These are phyloP conservation scores for Metschnikowia baotianmanensis DNA, from an alignment of 805 yeast species.

Conservation along the genomic window DNA sequence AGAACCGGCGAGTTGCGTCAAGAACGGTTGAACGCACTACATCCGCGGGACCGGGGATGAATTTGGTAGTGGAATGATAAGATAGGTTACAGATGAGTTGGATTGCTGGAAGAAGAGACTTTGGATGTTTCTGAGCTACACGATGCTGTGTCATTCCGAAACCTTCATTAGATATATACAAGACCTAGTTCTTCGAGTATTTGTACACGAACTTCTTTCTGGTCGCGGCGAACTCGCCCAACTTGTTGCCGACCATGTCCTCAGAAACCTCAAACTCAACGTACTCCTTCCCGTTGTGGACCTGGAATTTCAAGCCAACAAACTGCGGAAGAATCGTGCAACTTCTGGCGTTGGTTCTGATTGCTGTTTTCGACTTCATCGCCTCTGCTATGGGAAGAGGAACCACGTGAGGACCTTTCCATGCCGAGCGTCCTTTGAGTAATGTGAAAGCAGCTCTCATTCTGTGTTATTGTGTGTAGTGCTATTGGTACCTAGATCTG, in stretches of 20 bases:
- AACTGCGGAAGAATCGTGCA: slow-evolving; percentile 95
- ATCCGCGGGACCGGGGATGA: slow-evolving; percentile 26
- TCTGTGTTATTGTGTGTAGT: neutral
- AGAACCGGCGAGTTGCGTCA: slow-evolving; percentile 82
- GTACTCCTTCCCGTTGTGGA: slow-evolving; percentile 94
- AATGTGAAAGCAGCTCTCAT: slow-evolving; percentile 37
- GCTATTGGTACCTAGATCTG: neutral
- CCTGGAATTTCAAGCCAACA: slow-evolving; percentile 90
- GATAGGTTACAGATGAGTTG: neutral
- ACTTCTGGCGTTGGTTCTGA: slow-evolving; percentile 92
- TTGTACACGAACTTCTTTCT: slow-evolving; percentile 85
- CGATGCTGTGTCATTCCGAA: neutral
- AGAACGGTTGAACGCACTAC: slow-evolving; percentile 53
- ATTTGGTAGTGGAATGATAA: neutral
- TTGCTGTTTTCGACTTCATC: slow-evolving; percentile 72
- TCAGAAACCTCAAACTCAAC: slow-evolving; percentile 84
- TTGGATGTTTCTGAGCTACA: neutral
- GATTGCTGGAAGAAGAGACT: no score
- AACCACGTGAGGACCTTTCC: slow-evolving; percentile 85
- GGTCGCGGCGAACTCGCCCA: slow-evolving; percentile 95
- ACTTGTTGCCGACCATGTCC: slow-evolving; percentile 94
- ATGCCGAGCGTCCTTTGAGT: slow-evolving; percentile 36
- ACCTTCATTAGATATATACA: slow-evolving; percentile 12
- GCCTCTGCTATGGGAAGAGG: slow-evolving; percentile 94
- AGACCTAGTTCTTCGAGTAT: slow-evolving; percentile 60